Base-by-base conservation (phyloP, 2,329 filamentous ascomycete species). In the Claviceps quebecensis region DNA sequence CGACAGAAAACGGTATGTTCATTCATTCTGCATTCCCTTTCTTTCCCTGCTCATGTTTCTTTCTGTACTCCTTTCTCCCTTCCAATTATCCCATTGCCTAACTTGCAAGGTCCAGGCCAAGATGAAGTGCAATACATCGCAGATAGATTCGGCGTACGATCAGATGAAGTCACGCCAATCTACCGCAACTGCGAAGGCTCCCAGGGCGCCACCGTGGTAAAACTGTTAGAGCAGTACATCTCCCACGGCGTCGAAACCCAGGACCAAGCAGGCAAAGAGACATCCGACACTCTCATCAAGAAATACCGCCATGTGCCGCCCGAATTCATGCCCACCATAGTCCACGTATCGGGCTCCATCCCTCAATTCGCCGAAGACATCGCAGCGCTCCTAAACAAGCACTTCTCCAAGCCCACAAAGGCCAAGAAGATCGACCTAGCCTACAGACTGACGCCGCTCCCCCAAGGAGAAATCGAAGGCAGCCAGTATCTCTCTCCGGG, bases 91-190 rank as follows among this genome's bases (percentile, higher is more conserved):
- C 13, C 36, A 11, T 19, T 46, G 2, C 7, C 49, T 23, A 39
- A 14, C 51, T 48, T 52, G 26, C 8, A 5, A 26, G 22, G 19
- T 16, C 14, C 37, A 65, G 68, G 61, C 3, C 61, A 65, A 50
- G 67, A 69, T 37, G 68, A 73, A 34, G 68, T 76, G 36, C 57
- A 64, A 4, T 72, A 69, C 55, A 60, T 76, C 26, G 69, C 71
- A 16, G 67, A 74, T 45, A 65, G 67, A 44, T 64, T 76, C 9
- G 63, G 67, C 45, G 58, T 73, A 36, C 64, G 68, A 0, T 64
- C 65, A 23, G 66, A 66, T 3, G 67, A 73, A 29, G 68, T 73
- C 5, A 64, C 64, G 2, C 60, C 60, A 9, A 66, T 70, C 16
- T 76, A 73, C 54, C 58, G 63, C 23, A 63, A 65, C 6, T 66